phyloP scores from a whole-genome alignment of 345 rosid species.

The Eucalyptus marginata region DNA sequence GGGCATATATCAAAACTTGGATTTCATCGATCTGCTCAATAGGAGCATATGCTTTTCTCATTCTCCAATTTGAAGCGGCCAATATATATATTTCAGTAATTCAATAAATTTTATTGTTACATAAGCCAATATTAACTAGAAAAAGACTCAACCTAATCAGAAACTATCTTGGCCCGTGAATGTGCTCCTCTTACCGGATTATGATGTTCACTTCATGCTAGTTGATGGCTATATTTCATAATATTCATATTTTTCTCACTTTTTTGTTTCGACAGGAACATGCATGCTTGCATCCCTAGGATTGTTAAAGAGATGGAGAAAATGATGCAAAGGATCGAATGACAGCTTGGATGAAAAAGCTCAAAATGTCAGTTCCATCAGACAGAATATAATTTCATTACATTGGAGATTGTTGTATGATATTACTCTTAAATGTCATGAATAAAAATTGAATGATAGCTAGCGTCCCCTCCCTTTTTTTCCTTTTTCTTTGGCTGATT shows the following conservation, averaged over 20 bases:
- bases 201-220: background rate
- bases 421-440: background rate
- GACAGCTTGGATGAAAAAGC: background rate
- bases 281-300: background rate
- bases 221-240: background rate
- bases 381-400: background rate
- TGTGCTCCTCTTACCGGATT: background rate
- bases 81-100: background rate
- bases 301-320: background rate
- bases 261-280: background rate
- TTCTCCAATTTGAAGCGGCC: no score
- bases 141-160: background rate
- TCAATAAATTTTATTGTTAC: background rate
- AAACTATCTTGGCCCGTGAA: background rate
- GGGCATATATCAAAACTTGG: no score
- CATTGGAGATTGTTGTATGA: background rate
- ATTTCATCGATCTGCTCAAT: no score
- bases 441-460: background rate
- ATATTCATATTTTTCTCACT: background rate
- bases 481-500: no score
- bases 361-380: background rate
- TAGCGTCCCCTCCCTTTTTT: no score
- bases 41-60: no score
- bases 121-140: background rate
- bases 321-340: background rate